Percentiles rank a stretch among this genome's conserved stretches.
phyloP scores from a whole-genome alignment of 2,329 filamentous ascomycete species.

The Chrysosporium queenslandicum region DNA sequence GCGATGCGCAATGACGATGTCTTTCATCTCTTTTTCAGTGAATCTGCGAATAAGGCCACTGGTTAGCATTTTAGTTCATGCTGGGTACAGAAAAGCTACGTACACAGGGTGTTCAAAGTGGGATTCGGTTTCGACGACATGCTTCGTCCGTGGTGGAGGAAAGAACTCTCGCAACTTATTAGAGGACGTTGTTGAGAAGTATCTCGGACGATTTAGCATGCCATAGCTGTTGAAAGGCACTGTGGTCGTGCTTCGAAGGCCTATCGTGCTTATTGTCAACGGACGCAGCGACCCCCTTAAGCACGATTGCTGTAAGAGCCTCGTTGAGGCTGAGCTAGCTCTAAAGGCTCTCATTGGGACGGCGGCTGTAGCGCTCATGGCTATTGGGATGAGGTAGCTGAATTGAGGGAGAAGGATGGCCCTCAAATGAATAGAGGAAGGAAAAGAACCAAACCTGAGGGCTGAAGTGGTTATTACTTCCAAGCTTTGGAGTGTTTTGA shows the following conservation, averaged over 20 bases:
- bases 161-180: constrained; percentile 45
- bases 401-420: neutral
- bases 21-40: constrained; percentile 66
- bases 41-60: constrained; percentile 38
- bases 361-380: constrained; percentile 11
- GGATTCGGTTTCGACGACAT: constrained; percentile 53
- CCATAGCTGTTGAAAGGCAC: constrained; percentile 5
- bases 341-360: constrained; percentile 11
- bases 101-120: constrained; percentile 59
- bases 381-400: neutral
- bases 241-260: constrained; percentile 7
- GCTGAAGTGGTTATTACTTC: neutral
- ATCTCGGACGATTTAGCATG: constrained; percentile 19
- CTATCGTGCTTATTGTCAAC: constrained; percentile 4
- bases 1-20: constrained; percentile 66
- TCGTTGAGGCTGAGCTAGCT: constrained; percentile 11
- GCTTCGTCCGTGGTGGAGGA: constrained; percentile 48
- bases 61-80: neutral
- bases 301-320: constrained; percentile 15
- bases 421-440: constrained; percentile 3
- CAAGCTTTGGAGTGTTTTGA: neutral
- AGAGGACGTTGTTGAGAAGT: constrained; percentile 33
- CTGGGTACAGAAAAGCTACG: constrained; percentile 12
- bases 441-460: constrained; percentile 2
- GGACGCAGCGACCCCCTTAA: constrained; percentile 6